phyloP scores from a whole-genome alignment of 2,329 filamentous ascomycete genomes.

The Leptosphaerulina australis region DNA sequence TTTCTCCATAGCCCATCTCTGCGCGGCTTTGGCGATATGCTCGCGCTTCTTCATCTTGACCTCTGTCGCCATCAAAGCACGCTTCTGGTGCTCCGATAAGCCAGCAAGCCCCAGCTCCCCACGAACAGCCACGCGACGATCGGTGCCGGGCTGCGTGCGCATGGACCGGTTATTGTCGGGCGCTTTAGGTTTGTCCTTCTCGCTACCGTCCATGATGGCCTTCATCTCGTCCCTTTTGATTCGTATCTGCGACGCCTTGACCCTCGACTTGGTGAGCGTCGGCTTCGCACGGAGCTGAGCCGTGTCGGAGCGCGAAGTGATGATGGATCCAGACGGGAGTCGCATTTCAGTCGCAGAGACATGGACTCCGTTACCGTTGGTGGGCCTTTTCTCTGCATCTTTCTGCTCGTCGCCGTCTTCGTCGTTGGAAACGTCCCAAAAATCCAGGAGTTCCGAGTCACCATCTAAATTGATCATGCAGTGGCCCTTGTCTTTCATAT shows the following conservation, averaged over 20 bases:
- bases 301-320: constrained; percentile 20
- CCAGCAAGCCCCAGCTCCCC: constrained; percentile 27
- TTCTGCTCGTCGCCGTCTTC: constrained; percentile 9
- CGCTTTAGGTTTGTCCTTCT: not conserved
- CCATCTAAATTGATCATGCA: constrained; percentile 42
- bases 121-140: constrained; percentile 24
- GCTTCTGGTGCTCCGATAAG: constrained; percentile 22
- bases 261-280: constrained; percentile 15
- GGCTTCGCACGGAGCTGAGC: constrained; percentile 18
- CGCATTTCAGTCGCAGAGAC: constrained; percentile 24
- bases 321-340: constrained; percentile 24
- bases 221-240: constrained; percentile 11
- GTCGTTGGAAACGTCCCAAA: constrained; percentile 30
- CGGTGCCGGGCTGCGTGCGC: not conserved
- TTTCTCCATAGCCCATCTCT: constrained; percentile 17
- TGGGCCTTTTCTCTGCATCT: constrained; percentile 1
- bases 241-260: constrained; percentile 11
- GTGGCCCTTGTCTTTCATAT: constrained; percentile 48
- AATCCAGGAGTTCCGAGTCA: constrained; percentile 44
- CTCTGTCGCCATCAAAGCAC: constrained; percentile 21
- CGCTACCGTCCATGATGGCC: constrained; percentile 1
- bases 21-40: constrained; percentile 18
- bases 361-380: constrained; percentile 1
- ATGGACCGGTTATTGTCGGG: not conserved
- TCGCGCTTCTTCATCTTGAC: constrained; percentile 28